Percentiles rank a stretch among this genome's conserved stretches.
Evolutionary conservation across 208 protist species (phyloP).

Genomic region (Entamoeba invadens): DNA sequence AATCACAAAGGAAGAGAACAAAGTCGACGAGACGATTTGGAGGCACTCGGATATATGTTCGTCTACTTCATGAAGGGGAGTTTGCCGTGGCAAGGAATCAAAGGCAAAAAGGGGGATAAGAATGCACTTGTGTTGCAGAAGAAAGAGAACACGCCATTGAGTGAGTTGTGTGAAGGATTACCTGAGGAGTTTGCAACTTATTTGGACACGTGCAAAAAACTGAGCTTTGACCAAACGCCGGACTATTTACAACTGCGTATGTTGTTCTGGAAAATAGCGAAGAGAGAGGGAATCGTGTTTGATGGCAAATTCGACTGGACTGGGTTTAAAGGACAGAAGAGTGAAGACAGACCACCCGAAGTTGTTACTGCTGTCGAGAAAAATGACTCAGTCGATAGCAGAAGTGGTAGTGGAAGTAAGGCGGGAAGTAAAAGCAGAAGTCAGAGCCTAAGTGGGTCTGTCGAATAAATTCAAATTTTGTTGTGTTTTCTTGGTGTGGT

Average conservation of each 20-base stretch:
- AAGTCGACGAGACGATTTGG: slow-evolving; percentile 20
- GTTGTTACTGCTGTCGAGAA: too few relatives aligned
- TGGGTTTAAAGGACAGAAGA: not conserved
- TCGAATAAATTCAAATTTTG: too few relatives aligned
- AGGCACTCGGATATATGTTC: slow-evolving; percentile 15
- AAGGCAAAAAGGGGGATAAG: slow-evolving; percentile 60
- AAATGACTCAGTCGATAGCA: too few relatives aligned
- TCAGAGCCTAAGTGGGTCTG: too few relatives aligned
- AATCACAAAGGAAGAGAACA: slow-evolving; percentile 23
- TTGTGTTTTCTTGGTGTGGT: too few relatives aligned
- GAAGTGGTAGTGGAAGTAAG: too few relatives aligned
- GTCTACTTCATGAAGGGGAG: slow-evolving; percentile 21
- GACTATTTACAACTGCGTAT: slow-evolving; percentile 92
- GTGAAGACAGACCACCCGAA: not conserved
- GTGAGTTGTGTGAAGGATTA: slow-evolving; percentile 68
- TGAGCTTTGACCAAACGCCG: slow-evolving; percentile 93
- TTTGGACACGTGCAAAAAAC: slow-evolving; percentile 76
- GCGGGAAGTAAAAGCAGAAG: too few relatives aligned
- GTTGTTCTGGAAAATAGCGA: slow-evolving; percentile 67
- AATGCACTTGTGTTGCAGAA: slow-evolving; percentile 87
- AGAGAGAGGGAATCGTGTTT: slow-evolving; percentile 77
- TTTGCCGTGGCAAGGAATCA: slow-evolving; percentile 34
- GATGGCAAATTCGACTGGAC: slow-evolving; percentile 96
- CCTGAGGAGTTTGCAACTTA: slow-evolving; percentile 77
- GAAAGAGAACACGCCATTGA: slow-evolving; percentile 79